These are phyloP conservation scores for Tubosaeta sp. DNA, from an alignment of 768 basidiomycete species.

Conservation along the genomic window DNA sequence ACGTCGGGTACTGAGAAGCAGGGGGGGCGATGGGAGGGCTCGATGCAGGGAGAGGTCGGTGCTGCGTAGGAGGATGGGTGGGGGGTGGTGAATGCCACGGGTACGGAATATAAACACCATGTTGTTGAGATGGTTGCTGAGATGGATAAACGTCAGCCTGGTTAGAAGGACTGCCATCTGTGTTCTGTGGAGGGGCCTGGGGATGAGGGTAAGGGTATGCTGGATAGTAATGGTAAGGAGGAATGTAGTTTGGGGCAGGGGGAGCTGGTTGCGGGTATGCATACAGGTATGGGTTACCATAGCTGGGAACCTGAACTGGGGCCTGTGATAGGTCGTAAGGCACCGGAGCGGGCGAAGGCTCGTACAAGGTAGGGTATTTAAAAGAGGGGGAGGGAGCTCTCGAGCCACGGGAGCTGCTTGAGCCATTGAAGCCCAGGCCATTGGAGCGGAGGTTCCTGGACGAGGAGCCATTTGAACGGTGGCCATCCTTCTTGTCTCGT, in stretches of 20 bases:
- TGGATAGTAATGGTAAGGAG: constrained; percentile 39
- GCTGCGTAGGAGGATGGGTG: constrained; percentile 41
- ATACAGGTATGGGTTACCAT: constrained; percentile 33
- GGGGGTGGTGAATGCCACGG: constrained; percentile 33
- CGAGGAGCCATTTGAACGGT: constrained; percentile 53
- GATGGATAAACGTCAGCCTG: constrained; percentile 31
- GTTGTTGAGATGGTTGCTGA: constrained; percentile 30
- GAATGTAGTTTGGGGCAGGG: constrained; percentile 36
- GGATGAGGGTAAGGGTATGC: constrained; percentile 52
- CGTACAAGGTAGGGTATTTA: constrained; percentile 70
- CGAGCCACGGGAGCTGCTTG: constrained; percentile 65
- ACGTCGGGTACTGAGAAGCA: constrained; percentile 29
- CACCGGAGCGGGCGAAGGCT: constrained; percentile 39
- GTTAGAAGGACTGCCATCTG: constrained; percentile 30
- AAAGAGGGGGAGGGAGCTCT: constrained; percentile 73
- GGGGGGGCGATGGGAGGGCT: constrained; percentile 29
- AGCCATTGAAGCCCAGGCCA: constrained; percentile 47
- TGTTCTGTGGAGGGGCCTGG: constrained; percentile 37
- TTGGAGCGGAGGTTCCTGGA: constrained; percentile 56
- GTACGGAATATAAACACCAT: constrained; percentile 29
- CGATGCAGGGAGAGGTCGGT: constrained; percentile 31
- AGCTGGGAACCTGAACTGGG: constrained; percentile 27
- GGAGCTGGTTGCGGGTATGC: constrained; percentile 40
- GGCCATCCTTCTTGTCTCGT: constrained; percentile 53
- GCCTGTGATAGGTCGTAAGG: constrained; percentile 31